A percentile compares a stretch with the other conserved stretches of the same genome.
phyloP scores from a whole-genome alignment of 805 yeast genomes.

The Cyberlindnera samutprakarnensis region DNA sequence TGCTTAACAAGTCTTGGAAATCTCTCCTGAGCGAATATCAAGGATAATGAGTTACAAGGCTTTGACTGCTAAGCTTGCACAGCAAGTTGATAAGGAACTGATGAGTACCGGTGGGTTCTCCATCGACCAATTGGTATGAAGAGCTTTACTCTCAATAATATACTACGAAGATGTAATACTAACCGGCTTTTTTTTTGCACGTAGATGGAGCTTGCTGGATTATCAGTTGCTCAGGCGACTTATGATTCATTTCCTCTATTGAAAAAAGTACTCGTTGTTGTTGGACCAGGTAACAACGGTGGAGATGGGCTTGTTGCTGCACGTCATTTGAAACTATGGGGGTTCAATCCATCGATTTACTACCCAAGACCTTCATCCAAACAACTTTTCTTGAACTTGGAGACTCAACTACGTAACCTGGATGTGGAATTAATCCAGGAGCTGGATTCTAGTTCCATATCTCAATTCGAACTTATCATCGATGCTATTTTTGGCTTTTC shows the following conservation, averaged over 20 bases:
- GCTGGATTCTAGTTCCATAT: conserved; percentile 22
- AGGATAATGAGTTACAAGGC: conserved; percentile 24
- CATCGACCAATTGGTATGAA: conserved; percentile 59
- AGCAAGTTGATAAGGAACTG: conserved; percentile 72
- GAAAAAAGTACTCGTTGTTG: conserved; percentile 56
- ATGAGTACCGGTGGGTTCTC: conserved; percentile 83
- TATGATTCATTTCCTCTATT: conserved; percentile 51
- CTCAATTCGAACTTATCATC: conserved; percentile 36
- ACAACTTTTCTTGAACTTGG: conserved; percentile 51
- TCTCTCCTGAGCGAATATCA: no score
- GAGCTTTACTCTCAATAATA: no score
- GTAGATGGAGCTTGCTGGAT: conserved; percentile 91
- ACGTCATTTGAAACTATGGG: conserved; percentile 76
- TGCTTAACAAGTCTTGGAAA: no score
- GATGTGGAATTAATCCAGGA: conserved; percentile 48
- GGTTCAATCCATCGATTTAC: conserved; percentile 66
- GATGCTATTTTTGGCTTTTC: conserved; percentile 94
- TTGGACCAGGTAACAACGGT: conserved; percentile 95
- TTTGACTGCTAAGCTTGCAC: conserved; percentile 49
- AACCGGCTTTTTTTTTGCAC: no score
- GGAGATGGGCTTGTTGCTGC: conserved; percentile 98
- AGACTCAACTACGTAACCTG: conserved; percentile 59
- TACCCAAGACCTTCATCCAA: conserved; percentile 67
- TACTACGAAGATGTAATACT: no score
- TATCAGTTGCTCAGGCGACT: conserved; percentile 86